Evolutionary conservation across 352 stramenopile species (phyloP), one percentile per base, ranked within the genome.

Genomic region (Pythium insidiosum): DNA sequence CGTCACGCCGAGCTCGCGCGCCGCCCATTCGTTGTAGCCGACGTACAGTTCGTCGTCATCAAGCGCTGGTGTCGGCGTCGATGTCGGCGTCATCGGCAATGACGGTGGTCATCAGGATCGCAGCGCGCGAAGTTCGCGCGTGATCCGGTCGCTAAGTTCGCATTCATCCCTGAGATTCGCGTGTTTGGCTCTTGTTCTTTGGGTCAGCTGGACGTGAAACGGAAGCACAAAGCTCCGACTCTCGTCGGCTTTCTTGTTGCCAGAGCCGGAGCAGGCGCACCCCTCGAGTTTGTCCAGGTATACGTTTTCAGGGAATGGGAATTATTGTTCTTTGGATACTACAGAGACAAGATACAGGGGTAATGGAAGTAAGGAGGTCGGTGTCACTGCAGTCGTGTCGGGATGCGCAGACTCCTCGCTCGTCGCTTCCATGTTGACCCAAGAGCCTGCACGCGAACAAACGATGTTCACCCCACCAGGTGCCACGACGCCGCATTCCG

Each of bases 1-100:
- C 31, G 56, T 47, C 45, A 88, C 74, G 33, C 28, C 28, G 28
- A 33, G 28, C 28, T 33, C 15, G 9, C 15, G 9, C 28, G 9
- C 15, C 9, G 28, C 28, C 28, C 28, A 33, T 15, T 33, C 28
- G 28, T 33, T 61, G 46, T 61, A 91, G 29, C 78, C 75, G n/a
- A 88, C 49, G 20, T 53, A 55, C 48, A 50, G 53, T 11, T 44
- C 45, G 24, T 53, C 50, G 15, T 47, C 29, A 13, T 58, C 42
- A 23, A 42, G 18, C n/a, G n/a, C n/a, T n/a, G n/a, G n/a, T n/a
- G n/a, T n/a, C n/a, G n/a, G n/a, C 9, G 9, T 23, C 30, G 11
- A 12, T 21, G 11, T 18, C 28, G 28, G 9, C 9, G 9, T 13
- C 9, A 15, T 33, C 9, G 15, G 28, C 28, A 9, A 33, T 33